Conservation (phyloP, 345 rosid genomes). For the Sapria himalayana region DNA sequence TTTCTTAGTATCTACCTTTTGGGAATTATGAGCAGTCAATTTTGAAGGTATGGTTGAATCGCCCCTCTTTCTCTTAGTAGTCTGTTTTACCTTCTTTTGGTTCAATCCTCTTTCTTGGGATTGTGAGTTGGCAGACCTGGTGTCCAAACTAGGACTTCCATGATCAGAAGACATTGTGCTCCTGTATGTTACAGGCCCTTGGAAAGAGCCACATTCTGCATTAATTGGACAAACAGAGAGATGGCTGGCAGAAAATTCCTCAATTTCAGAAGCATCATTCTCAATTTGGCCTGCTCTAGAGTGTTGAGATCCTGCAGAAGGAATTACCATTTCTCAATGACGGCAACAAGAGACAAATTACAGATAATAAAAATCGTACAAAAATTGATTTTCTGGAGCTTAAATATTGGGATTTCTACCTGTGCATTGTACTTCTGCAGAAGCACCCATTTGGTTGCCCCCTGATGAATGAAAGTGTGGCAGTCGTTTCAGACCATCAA, state of each 20-base stretch:
- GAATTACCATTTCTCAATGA: slow-evolving; percentile 5
- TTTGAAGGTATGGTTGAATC: slow-evolving; percentile 38
- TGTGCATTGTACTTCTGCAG: slow-evolving; percentile 35
- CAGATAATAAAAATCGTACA: neutral
- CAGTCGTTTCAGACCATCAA: slow-evolving; percentile 69
- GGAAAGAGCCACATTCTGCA: slow-evolving; percentile 50
- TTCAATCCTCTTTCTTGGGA: slow-evolving; percentile 53
- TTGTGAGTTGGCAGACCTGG: slow-evolving; percentile 63
- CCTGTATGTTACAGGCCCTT: slow-evolving; percentile 47
- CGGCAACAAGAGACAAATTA: neutral
- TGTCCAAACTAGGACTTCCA: slow-evolving; percentile 86
- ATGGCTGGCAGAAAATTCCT: slow-evolving; percentile 40
- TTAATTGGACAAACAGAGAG: slow-evolving; percentile 46
- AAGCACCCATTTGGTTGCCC: slow-evolving; percentile 59
- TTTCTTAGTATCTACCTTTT: slow-evolving; percentile 24
- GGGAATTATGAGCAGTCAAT: slow-evolving; percentile 27
- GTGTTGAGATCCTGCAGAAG: slow-evolving; percentile 55
- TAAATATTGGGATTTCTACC: slow-evolving; percentile 22
- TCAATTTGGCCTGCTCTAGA: slow-evolving; percentile 32
- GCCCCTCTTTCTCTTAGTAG: slow-evolving; percentile 60
- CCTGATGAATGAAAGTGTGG: slow-evolving; percentile 46
- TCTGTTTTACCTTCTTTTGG: slow-evolving; percentile 34
- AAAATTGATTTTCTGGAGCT: slow-evolving; percentile 1
- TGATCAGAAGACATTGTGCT: slow-evolving; percentile 60
- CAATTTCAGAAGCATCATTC: slow-evolving; percentile 45